Percentiles rank a stretch among this genome's conserved stretches.
phyloP scores from a whole-genome alignment of 2,329 filamentous ascomycete species.

The Cladosporium oxysporum region DNA sequence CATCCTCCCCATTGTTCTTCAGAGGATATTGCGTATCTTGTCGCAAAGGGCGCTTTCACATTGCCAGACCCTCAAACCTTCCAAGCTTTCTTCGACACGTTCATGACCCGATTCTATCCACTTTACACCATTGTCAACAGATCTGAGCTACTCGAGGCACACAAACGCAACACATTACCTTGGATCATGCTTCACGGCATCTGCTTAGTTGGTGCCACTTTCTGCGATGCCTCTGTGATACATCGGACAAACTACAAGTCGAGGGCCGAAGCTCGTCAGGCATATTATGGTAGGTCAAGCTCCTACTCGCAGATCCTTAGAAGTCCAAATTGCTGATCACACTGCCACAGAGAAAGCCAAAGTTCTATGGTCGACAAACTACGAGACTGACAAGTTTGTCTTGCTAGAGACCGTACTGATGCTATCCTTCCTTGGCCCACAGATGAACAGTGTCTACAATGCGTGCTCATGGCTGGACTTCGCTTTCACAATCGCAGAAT shows the following conservation, averaged over 20 bases:
- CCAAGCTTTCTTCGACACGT: not conserved
- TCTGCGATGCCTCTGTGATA: conserved; percentile 16
- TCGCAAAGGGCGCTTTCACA: conserved; percentile 12
- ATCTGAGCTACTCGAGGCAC: conserved; percentile 9
- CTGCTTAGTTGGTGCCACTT: conserved; percentile 9
- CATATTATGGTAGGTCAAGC: conserved; percentile 5
- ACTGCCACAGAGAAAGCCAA: conserved; percentile 24
- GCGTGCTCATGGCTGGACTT: conserved; percentile 27
- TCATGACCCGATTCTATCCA: conserved; percentile 14
- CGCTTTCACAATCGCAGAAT: conserved; percentile 29
- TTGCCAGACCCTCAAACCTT: not conserved
- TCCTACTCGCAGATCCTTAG: not conserved
- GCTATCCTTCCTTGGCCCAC: conserved; percentile 27
- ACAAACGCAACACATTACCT: not conserved
- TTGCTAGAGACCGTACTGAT: conserved; percentile 26
- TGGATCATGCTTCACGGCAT: conserved; percentile 15
- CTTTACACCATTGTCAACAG: conserved; percentile 11
- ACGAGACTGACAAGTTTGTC: conserved; percentile 29
- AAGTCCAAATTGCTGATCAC: not conserved
- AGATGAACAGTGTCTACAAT: conserved; percentile 28
- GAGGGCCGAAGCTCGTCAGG: conserved; percentile 1
- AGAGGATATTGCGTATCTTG: conserved; percentile 13
- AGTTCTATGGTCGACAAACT: conserved; percentile 25
- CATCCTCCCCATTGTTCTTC: conserved; percentile 9
- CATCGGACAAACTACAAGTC: conserved; percentile 6